Evolutionary conservation across 805 yeast genomes (phyloP), one percentile per base, ranked within the genome.

Genomic region (Candida methanosorbosa): DNA sequence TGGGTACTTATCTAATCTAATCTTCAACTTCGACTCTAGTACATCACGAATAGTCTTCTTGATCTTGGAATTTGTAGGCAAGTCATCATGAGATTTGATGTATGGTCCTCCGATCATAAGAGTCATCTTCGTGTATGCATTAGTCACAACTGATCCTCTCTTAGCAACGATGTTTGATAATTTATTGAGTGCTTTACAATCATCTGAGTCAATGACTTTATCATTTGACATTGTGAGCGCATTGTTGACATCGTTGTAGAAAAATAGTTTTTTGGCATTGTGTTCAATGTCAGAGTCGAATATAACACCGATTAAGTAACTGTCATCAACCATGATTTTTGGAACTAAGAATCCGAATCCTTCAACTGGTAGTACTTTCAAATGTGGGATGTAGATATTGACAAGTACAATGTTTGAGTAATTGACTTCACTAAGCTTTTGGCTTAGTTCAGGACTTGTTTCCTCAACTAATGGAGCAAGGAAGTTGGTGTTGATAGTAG

Each of bases 321-420:
- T 77, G 1, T 49, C 49, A 31, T 66, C 61, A 30, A 58, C 57
- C 44, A 45, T 40, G 4, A 57, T 40, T 39, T 66, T 63, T 7
- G 98, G 98, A 9, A 88, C 81, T 31, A 90, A 66, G 46, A 81
- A 85, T 2, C 98, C 98, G 66, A 90, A 90, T 26, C 97, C 95
- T 38, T 54, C 54, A 19, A 41, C 34, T 4, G 57, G 48, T n/a
- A 74, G 63, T 16, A 58, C 55, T 45, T 60, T 60, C 32, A 49
- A 55, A 27, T 51, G 60, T 15, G 77, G 74, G 30, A 77, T 54
- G 56, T 69, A 82, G 23, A 82, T 63, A 47, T 92, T 88, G 17
- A 78, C 82, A 36, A 90, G 66, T 17, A 77, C 69, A 14, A 92
- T 57, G 35, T 59, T 60, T 1, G 70, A 60, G 37, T 71, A 70